These are phyloP conservation scores for Scytalidium sp. DNA, from an alignment of 2,329 filamentous ascomycete genomes.

Conservation along the genomic window DNA sequence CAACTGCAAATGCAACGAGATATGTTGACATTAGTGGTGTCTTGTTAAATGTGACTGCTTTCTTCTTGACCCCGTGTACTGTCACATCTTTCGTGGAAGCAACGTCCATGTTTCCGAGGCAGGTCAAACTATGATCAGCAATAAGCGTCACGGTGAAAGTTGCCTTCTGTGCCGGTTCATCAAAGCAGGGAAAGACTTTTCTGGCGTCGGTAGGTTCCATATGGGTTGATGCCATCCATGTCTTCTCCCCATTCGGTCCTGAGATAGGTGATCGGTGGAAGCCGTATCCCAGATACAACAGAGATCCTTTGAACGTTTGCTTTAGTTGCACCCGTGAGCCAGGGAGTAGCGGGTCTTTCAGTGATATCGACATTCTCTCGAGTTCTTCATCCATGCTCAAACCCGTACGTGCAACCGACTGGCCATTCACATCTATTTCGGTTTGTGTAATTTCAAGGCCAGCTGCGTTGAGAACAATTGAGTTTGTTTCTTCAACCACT, in stretches of 20 bases:
- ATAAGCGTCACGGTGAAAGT: conserved; percentile 65
- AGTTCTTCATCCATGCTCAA: neutral
- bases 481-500: conserved; percentile 3
- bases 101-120: conserved; percentile 67
- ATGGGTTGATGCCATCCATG: conserved; percentile 66
- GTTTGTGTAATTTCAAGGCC: conserved; percentile 6
- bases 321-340: neutral
- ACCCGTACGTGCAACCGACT: neutral
- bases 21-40: conserved; percentile 72
- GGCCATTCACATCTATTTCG: conserved; percentile 1
- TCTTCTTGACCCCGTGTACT: conserved; percentile 49
- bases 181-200: conserved; percentile 66
- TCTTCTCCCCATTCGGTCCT: conserved; percentile 53
- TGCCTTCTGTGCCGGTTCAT: conserved; percentile 69
- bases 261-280: conserved; percentile 3
- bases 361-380: neutral
- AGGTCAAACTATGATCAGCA: conserved; percentile 64
- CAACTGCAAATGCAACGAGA: conserved; percentile 66
- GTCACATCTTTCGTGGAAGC: neutral
- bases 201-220: conserved; percentile 71
- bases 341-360: neutral
- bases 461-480: conserved; percentile 3
- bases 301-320: conserved; percentile 7
- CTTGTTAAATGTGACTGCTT: conserved; percentile 65
- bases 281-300: conserved; percentile 1